Conservation (phyloP, 139 green algal genomes). For the Chlamydomonas sphaeroides region DNA sequence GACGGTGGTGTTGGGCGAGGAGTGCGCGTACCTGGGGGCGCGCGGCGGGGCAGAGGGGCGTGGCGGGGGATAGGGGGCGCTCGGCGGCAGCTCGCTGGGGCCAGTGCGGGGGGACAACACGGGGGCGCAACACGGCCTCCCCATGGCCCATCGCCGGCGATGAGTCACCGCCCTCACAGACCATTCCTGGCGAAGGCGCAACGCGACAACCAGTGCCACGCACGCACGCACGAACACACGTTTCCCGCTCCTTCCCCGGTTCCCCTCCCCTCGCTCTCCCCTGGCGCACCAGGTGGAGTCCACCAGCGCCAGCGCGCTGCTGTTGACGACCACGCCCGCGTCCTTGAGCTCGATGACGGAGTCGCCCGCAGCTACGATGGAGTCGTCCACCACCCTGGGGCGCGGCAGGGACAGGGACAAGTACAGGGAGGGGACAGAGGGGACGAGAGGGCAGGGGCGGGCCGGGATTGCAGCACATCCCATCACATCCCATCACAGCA, state of each 20-base stretch:
- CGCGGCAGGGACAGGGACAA: too few relatives aligned
- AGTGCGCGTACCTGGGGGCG: not conserved
- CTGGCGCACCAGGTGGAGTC: conserved; percentile 22
- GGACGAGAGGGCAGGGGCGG: not conserved
- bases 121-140: too few relatives aligned
- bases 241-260: too few relatives aligned
- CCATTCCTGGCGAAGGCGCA: too few relatives aligned
- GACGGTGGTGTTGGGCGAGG: not conserved
- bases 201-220: too few relatives aligned
- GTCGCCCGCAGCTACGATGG: not conserved
- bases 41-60: not conserved
- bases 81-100: not conserved
- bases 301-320: not conserved
- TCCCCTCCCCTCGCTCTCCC: too few relatives aligned
- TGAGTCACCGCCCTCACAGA: too few relatives aligned
- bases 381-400: not conserved
- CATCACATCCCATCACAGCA: too few relatives aligned
- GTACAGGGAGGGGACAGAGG: not conserved
- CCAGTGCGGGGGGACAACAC: not conserved
- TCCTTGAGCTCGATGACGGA: not conserved
- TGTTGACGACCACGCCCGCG: not conserved
- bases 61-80: not conserved
- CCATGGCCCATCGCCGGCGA: too few relatives aligned
- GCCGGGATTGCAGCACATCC: too few relatives aligned
- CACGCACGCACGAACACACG: too few relatives aligned